These are phyloP conservation scores for Alternaria dauci DNA, from an alignment of 2,329 filamentous ascomycete genomes.

Conservation along the genomic window DNA sequence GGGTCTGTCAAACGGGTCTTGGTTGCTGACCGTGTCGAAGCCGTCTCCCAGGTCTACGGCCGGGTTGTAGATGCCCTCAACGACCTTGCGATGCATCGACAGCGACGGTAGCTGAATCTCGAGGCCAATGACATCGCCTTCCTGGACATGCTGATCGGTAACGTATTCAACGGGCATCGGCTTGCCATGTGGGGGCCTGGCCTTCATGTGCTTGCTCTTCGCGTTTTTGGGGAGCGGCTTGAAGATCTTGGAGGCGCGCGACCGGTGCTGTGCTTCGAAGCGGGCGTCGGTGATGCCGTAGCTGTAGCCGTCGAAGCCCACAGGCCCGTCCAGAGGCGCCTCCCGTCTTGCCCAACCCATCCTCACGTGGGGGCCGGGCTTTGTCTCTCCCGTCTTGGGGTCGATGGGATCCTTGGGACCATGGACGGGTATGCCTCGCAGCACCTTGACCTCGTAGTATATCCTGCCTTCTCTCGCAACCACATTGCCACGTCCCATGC, in stretches of 20 bases:
- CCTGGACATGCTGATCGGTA: constrained; percentile 77
- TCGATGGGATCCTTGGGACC: constrained; percentile 51
- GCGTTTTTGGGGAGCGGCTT: constrained; percentile 50
- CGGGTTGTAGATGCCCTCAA: constrained; percentile 86
- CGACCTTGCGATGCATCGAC: constrained; percentile 84
- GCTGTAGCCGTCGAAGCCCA: constrained; percentile 90
- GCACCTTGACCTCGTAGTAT: constrained; percentile 94
- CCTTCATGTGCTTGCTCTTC: constrained; percentile 53
- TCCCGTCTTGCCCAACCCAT: constrained; percentile 87
- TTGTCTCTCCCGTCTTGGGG: constrained; percentile 44
- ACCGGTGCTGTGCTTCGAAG: constrained; percentile 93
- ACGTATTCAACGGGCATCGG: constrained; percentile 55
- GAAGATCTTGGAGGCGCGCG: constrained; percentile 87
- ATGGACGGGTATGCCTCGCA: constrained; percentile 71
- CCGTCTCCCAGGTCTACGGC: constrained; percentile 73
- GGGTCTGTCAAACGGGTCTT: constrained; percentile 59
- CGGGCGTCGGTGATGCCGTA: constrained; percentile 90
- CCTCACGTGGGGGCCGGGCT: constrained; percentile 71
- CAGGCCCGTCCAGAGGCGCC: constrained; percentile 81
- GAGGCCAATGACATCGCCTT: constrained; percentile 93
- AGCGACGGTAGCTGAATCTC: constrained; percentile 91
- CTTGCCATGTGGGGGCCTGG: constrained; percentile 46
- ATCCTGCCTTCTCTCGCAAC: constrained; percentile 87
- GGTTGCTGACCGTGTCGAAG: constrained; percentile 57
- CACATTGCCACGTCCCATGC: constrained; percentile 89